These are phyloP conservation scores for Cardiospermum halicacabum DNA, from an alignment of 345 rosid species.

Conservation along the genomic window DNA sequence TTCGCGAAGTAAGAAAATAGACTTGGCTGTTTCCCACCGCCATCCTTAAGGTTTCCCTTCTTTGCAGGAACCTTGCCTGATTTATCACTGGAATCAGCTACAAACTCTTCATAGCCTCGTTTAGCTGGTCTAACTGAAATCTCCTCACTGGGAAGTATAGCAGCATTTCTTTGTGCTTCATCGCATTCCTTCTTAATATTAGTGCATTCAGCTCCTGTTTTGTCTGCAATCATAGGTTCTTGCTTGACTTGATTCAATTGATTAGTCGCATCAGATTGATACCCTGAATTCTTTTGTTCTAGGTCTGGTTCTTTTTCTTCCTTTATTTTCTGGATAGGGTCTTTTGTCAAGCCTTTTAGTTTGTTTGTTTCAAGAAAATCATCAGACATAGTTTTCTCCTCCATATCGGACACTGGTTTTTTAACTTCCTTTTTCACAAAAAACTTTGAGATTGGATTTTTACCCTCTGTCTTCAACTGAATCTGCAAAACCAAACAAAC, in stretches of 20 bases:
- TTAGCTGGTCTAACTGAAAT: conserved; percentile 30
- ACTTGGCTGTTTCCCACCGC: conserved; percentile 51
- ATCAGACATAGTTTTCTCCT: conserved; percentile 16
- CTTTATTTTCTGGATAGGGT: conserved; percentile 5
- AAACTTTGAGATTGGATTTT: conserved; percentile 64
- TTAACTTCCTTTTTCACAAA: conserved; percentile 47
- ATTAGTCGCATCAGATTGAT: conserved; percentile 9
- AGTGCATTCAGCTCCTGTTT: conserved; percentile 11
- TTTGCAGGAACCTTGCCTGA: conserved; percentile 23
- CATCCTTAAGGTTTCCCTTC: conserved; percentile 34
- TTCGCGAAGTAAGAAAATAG: conserved; percentile 56
- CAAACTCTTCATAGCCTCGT: conserved; percentile 33
- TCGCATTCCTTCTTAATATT: conserved; percentile 8
- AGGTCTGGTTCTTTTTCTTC: not conserved
- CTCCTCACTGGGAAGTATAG: conserved; percentile 12
- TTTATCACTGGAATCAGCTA: conserved; percentile 22
- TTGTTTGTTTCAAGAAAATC: conserved; percentile 11
- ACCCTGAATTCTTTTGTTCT: not conserved
- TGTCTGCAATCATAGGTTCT: conserved; percentile 20
- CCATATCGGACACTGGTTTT: conserved; percentile 29
- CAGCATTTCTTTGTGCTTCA: conserved; percentile 13
- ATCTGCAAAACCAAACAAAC: conserved; percentile 36
- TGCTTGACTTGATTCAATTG: not conserved
- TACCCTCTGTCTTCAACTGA: conserved; percentile 43
- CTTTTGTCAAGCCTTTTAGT: conserved; percentile 21